Percentiles rank a stretch among this genome's conserved stretches.
Conservation (phyloP, 441 rosid species). For the Arabidopsis hybrid region DNA sequence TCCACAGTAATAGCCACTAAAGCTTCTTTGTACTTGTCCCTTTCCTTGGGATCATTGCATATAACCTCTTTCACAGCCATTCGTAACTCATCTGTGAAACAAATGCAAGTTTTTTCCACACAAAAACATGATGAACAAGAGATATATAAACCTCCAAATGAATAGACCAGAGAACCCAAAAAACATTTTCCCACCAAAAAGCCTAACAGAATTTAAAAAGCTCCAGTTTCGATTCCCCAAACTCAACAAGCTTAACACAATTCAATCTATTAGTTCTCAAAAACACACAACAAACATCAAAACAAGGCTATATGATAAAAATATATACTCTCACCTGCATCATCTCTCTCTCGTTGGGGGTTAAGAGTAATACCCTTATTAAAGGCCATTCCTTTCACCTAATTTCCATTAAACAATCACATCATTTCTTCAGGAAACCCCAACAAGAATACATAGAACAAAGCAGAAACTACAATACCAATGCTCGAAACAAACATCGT, state of each 20-base stretch:
- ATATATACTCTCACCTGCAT: conserved; percentile 65
- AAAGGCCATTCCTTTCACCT: conserved; percentile 97
- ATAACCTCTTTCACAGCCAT: conserved; percentile 91
- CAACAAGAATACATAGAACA: conserved; percentile 11
- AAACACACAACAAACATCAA: background rate
- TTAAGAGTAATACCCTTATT: conserved; percentile 70
- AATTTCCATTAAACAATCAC: conserved; percentile 25
- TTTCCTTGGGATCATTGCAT: conserved; percentile 66
- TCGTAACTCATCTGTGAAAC: conserved; percentile 72
- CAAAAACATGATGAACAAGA: background rate
- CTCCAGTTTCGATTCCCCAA: background rate
- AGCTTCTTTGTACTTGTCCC: conserved; percentile 76
- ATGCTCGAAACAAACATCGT: conserved; percentile 86
- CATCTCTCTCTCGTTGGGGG: conserved; percentile 72
- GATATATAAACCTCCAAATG: background rate
- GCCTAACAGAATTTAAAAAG: background rate
- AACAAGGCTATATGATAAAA: background rate
- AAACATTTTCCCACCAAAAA: background rate
- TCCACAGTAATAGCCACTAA: conserved; percentile 81
- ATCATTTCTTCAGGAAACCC: conserved; percentile 20
- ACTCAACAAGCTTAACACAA: background rate
- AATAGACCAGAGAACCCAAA: conserved; percentile 1
- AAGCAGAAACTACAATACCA: conserved; percentile 54
- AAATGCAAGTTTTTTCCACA: conserved; percentile 7
- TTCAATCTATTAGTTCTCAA: background rate